Evolutionary conservation across 2,329 filamentous ascomycete species (phyloP), one percentile per base, ranked within the genome.

Genomic region (Neospermospora avenae): DNA sequence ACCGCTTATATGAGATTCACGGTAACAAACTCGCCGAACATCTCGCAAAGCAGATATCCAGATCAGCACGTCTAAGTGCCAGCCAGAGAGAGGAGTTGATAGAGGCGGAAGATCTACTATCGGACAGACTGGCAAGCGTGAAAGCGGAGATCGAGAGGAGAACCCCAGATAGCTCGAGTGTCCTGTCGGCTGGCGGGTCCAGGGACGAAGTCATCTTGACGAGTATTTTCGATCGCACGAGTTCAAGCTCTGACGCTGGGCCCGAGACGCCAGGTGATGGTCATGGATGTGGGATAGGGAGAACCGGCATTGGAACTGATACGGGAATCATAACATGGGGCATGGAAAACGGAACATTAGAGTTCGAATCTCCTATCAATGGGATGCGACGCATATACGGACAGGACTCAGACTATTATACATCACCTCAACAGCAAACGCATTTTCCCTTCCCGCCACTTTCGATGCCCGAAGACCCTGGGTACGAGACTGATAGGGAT

Each of bases 211-310:
- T 69, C 5, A 69, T 71, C 31, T 73, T 76, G 31, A 68, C 73
- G 0, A 82, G 80, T 0, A 78, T 83, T 1, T 83, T 83, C 58
- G 80, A 83, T 62, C 74, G 78, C 20, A 75, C 76, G 3, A 80
- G 77, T 61, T 80, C 76, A 59, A 70, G 77, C 7, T 82, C 80
- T 0, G 79, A 81, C 59, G 75, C 74, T 4, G 77, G 78, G 22
- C 77, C 78, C 0, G 73, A 74, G n/a, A 77, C 75, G 0, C 74
- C 76, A 8, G 57, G 63, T 1, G 69, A 72, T 4, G 75, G 48
- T 8, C 59, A 68, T 13, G 63, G 51, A 18, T n/a, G n/a, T n/a
- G n/a, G n/a, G n/a, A n/a, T n/a, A n/a, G 52, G 56, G 13, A 59
- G 59, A 5, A 73, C 58, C 71, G 73, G 57, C 1, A 62, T 60